These are phyloP conservation scores for Cardamine chenopodiifolia DNA, from an alignment of 345 rosid genomes.

Conservation along the genomic window DNA sequence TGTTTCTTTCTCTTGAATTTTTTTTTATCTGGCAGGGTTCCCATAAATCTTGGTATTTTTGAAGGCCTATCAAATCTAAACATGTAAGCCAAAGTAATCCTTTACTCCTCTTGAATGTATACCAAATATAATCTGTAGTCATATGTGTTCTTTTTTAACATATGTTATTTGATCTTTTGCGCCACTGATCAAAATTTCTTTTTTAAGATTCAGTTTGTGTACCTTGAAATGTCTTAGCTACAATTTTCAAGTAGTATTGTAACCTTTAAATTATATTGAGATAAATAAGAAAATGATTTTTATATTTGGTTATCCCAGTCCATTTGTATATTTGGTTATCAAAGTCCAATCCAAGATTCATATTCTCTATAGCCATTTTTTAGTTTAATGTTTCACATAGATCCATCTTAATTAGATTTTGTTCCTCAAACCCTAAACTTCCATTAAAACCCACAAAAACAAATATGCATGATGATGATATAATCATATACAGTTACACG, in stretches of 20 bases:
- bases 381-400: not conserved
- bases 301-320: not conserved
- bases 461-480: conserved; percentile 1
- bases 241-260: not conserved
- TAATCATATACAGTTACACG: not conserved
- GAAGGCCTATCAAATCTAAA: not conserved
- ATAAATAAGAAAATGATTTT: conserved; percentile 4
- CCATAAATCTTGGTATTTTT: conserved; percentile 33
- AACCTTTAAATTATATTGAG: conserved; percentile 9
- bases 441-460: not conserved
- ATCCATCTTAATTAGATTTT: conserved; percentile 7
- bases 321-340: not conserved
- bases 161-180: conserved; percentile 12
- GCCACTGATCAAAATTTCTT: not conserved
- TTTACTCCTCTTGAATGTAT: conserved; percentile 11
- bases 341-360: not conserved
- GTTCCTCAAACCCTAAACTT: conserved; percentile 18
- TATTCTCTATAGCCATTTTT: no score
- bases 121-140: not conserved
- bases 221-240: conserved; percentile 11
- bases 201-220: not conserved
- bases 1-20: conserved; percentile 18
- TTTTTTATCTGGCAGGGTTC: conserved; percentile 49
- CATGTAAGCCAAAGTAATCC: conserved; percentile 31
- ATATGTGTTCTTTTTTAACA: conserved; percentile 7